A percentile compares a stretch with the other conserved stretches of the same genome.
Evolutionary conservation across 257 asterid genomes (phyloP).

Genomic region (Nicotiana tabacum): DNA sequence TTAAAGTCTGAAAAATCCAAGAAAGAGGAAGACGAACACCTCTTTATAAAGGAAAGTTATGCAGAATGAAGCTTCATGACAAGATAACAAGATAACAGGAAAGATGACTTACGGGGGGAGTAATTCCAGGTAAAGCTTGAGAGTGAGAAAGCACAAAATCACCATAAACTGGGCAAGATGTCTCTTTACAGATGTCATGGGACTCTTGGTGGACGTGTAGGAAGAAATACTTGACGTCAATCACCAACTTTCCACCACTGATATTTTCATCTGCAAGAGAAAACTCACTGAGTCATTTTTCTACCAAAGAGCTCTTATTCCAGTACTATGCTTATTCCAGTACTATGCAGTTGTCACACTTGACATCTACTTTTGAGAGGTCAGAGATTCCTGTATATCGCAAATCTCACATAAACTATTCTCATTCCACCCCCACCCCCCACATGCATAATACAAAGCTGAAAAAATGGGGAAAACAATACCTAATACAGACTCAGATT

Average conservation of each 20-base stretch:
- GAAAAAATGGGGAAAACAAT: background rate
- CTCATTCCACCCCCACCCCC: no score
- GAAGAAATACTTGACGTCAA: constrained; percentile 30
- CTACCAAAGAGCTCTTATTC: background rate
- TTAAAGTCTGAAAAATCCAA: background rate
- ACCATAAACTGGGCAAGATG: constrained; percentile 33
- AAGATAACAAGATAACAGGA: background rate
- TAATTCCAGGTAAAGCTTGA: constrained; percentile 25
- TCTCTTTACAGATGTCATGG: constrained; percentile 30
- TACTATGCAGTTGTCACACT: accelerated
- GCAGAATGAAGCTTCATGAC: background rate
- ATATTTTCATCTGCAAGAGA: constrained; percentile 23
- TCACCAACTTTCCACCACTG: constrained; percentile 27
- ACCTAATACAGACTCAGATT: background rate
- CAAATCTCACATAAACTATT: background rate
- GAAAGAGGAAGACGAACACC: background rate
- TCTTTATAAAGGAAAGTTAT: background rate
- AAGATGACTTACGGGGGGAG: constrained; percentile 31
- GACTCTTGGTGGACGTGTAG: constrained; percentile 29
- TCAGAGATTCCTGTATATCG: background rate
- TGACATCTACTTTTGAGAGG: background rate
- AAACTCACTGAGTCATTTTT: background rate
- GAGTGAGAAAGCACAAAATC: constrained; percentile 32
- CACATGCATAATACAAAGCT: background rate
- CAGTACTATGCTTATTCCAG: background rate